These are phyloP conservation scores for Phytophthora cryptogea DNA, from an alignment of 352 stramenopile genomes.

Conservation along the genomic window DNA sequence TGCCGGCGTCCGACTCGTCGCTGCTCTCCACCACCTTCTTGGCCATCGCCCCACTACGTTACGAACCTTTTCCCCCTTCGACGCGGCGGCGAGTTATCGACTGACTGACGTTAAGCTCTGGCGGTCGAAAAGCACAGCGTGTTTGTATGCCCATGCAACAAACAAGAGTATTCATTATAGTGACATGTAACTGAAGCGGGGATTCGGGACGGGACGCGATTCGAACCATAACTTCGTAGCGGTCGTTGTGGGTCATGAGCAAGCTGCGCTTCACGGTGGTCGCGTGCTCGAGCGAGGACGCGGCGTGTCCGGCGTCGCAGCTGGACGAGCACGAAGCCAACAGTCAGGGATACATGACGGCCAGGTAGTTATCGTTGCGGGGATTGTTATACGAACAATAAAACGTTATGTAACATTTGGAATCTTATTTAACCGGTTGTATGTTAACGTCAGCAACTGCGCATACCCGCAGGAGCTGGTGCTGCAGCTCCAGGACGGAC, in stretches of 20 bases:
- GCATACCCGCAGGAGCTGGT: slow-evolving; percentile 94
- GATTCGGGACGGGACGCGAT: slow-evolving; percentile 1
- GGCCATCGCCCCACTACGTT: slow-evolving; percentile 30
- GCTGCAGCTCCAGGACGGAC: slow-evolving; percentile 73
- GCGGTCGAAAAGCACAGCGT: not conserved
- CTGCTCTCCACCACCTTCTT: slow-evolving; percentile 83
- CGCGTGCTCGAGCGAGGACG: slow-evolving; percentile 88
- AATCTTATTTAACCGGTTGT: slow-evolving; percentile 1
- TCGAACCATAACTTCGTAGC: not conserved
- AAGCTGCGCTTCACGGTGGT: slow-evolving; percentile 88
- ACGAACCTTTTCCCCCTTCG: not conserved
- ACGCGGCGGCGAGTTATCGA: slow-evolving; percentile 9
- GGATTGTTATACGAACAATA: not conserved
- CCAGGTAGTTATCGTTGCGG: slow-evolving; percentile 43
- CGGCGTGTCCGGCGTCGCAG: slow-evolving; percentile 79
- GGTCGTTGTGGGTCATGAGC: slow-evolving; percentile 59
- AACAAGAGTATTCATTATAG: slow-evolving; percentile 1
- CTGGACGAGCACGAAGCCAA: slow-evolving; percentile 79
- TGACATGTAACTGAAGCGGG: slow-evolving; percentile 23
- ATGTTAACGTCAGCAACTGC: slow-evolving; percentile 68
- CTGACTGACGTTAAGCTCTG: slow-evolving; percentile 1
- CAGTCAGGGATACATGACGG: slow-evolving; percentile 80
- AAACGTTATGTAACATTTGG: not conserved
- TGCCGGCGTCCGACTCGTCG: slow-evolving; percentile 70
- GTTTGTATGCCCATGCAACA: slow-evolving; percentile 5